phyloP scores from a whole-genome alignment of 2,329 filamentous ascomycete species.

The Aspergillus awamori region DNA sequence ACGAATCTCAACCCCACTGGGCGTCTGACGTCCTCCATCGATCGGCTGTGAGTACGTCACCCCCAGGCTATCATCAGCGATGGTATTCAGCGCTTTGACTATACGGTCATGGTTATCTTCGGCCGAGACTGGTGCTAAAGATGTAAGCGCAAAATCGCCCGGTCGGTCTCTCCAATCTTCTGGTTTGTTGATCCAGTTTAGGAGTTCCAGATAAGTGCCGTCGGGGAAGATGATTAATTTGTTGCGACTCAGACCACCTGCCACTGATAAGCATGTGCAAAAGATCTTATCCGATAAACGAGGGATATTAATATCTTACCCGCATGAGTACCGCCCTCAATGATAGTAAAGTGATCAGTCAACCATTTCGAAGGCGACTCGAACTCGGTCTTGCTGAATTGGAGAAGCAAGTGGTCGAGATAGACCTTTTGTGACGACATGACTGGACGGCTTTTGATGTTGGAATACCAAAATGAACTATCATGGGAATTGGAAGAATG shows the following conservation, averaged over 20 bases:
- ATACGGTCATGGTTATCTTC: conserved; percentile 14
- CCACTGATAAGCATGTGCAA: background rate
- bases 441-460: background rate
- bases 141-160: conserved; percentile 18
- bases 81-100: conserved; percentile 5
- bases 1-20: conserved; percentile 10
- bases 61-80: conserved; percentile 5
- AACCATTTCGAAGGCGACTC: conserved; percentile 13
- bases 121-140: conserved; percentile 7
- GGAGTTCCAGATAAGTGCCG: conserved; percentile 18
- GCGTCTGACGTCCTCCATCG: conserved; percentile 13
- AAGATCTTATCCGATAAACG: background rate
- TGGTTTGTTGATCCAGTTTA: conserved; percentile 15
- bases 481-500: background rate
- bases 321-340: conserved; percentile 15
- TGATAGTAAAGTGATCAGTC: conserved; percentile 17
- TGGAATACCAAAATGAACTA: background rate
- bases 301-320: background rate
- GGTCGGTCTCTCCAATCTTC: conserved; percentile 13
- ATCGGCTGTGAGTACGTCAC: conserved; percentile 12
- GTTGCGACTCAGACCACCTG: conserved; percentile 18
- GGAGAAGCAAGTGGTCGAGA: conserved; percentile 18
- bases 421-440: conserved; percentile 17
- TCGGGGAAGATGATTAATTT: conserved; percentile 18
- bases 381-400: conserved; percentile 12